Evolutionary conservation across 2,329 filamentous ascomycete genomes (phyloP).

Genomic region (Venturia oleaginea): DNA sequence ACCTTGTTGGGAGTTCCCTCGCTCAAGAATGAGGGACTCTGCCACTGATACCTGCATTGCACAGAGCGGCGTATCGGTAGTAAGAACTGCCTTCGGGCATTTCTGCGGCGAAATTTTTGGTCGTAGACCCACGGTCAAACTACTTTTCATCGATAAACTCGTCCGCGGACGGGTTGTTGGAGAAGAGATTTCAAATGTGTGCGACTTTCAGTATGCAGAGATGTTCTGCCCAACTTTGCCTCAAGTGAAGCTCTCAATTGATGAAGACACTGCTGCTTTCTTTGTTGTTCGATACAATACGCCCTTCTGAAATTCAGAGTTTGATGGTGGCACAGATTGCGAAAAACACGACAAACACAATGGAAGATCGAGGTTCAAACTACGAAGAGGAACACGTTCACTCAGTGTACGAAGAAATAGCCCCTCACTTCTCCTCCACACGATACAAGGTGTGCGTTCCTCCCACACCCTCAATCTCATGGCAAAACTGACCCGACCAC

Average conservation of each 20-base stretch:
- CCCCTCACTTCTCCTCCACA: slow-evolving; percentile 73
- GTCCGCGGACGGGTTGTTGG: too few relatives aligned
- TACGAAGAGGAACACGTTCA: slow-evolving; percentile 90
- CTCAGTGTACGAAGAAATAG: slow-evolving; percentile 80
- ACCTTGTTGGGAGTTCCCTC: slow-evolving; percentile 15
- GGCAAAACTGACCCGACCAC: slow-evolving; percentile 18
- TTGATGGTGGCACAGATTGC: too few relatives aligned
- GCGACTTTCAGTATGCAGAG: too few relatives aligned
- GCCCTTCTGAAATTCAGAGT: too few relatives aligned
- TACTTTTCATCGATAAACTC: too few relatives aligned
- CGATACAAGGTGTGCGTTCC: slow-evolving; percentile 52
- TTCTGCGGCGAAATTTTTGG: too few relatives aligned
- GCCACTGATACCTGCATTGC: slow-evolving; percentile 12
- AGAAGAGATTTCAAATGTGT: too few relatives aligned
- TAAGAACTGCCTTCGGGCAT: slow-evolving; percentile 37
- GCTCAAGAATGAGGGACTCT: slow-evolving; percentile 15
- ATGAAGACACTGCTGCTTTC: too few relatives aligned
- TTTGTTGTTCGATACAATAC: too few relatives aligned
- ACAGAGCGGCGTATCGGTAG: slow-evolving; percentile 9
- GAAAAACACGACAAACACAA: background rate
- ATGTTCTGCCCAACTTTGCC: too few relatives aligned
- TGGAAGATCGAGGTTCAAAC: background rate
- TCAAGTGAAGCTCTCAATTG: too few relatives aligned
- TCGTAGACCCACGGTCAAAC: too few relatives aligned
- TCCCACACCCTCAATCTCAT: background rate